These are phyloP conservation scores for Annona squamosa DNA, from an alignment of 164 flowering plant species.

Conservation along the genomic window DNA sequence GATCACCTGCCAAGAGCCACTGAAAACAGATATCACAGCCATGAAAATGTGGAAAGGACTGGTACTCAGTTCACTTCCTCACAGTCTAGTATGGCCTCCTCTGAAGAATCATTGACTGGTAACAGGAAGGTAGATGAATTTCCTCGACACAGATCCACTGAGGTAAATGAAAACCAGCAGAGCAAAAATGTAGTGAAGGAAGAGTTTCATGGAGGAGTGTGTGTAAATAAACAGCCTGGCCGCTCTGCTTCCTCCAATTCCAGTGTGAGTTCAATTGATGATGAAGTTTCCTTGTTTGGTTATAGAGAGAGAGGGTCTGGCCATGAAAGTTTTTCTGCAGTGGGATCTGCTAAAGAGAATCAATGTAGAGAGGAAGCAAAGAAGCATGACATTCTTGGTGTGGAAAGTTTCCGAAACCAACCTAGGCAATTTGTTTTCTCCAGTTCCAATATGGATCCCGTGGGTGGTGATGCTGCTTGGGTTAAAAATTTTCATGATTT, in stretches of 20 bases:
- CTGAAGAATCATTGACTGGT: conserved; percentile 15
- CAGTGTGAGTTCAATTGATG: conserved; percentile 1
- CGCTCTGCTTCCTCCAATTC: conserved; percentile 9
- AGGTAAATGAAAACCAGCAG: conserved; percentile 11
- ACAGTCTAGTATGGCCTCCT: conserved; percentile 15
- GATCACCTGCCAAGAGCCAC: conserved; percentile 16
- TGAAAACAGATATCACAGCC: conserved; percentile 14
- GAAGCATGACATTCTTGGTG: conserved; percentile 17
- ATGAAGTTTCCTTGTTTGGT: neutral
- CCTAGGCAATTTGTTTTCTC: conserved; percentile 20
- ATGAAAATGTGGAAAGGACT: conserved; percentile 9
- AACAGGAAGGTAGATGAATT: conserved; percentile 18
- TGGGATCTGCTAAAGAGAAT: conserved; percentile 9
- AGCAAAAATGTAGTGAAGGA: conserved; percentile 6
- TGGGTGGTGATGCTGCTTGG: conserved; percentile 14
- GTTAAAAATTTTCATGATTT: conserved; percentile 12
- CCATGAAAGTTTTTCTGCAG: conserved; percentile 12
- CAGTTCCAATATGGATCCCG: conserved; percentile 23
- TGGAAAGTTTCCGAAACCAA: conserved; percentile 18
- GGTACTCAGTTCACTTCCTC: conserved; percentile 24
- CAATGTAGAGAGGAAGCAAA: conserved; percentile 15
- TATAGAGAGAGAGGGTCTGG: neutral
- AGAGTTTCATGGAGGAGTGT: conserved; percentile 10
- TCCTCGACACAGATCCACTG: conserved; percentile 27
- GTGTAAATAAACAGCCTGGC: conserved; percentile 21